Evolutionary conservation across 148 eudicot genomes (phyloP).

Genomic region (Persicaria tinctoria): DNA sequence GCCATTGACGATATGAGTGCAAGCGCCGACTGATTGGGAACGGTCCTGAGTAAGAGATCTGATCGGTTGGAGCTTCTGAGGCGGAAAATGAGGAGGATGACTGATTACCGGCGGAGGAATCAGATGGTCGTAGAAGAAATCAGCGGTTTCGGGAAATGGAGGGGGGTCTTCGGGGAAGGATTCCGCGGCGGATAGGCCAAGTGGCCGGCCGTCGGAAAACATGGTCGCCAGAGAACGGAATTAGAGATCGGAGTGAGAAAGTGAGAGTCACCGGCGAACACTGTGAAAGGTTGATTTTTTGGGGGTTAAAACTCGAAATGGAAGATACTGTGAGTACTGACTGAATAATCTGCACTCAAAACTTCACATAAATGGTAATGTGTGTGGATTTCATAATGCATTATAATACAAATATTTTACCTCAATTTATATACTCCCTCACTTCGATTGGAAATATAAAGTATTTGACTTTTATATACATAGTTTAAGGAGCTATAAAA

Average conservation of each 20-base stretch:
- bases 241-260: background rate
- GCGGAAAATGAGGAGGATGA: constrained; percentile 17
- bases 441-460: no score
- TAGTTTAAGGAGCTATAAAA: no score
- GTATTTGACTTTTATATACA: no score
- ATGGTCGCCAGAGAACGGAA: background rate
- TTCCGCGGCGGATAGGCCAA: constrained; percentile 6
- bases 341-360: no score
- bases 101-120: constrained; percentile 15
- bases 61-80: constrained; percentile 50
- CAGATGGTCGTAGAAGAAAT: constrained; percentile 8
- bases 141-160: constrained; percentile 22
- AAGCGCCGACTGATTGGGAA: background rate
- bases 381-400: no score
- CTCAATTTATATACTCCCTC: no score
- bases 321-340: no score
- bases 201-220: constrained; percentile 13
- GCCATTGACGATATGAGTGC: background rate
- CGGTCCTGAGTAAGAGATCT: constrained; percentile 12
- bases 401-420: no score
- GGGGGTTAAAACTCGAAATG: no score
- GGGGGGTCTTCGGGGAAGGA: constrained; percentile 14
- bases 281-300: background rate
- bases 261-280: background rate
- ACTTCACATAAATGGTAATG: no score